Percentiles rank a stretch among this genome's conserved stretches.
These are phyloP conservation scores for Ganoderma meredithae DNA, from an alignment of 1,284 basidiomycete genomes.

Conservation along the genomic window DNA sequence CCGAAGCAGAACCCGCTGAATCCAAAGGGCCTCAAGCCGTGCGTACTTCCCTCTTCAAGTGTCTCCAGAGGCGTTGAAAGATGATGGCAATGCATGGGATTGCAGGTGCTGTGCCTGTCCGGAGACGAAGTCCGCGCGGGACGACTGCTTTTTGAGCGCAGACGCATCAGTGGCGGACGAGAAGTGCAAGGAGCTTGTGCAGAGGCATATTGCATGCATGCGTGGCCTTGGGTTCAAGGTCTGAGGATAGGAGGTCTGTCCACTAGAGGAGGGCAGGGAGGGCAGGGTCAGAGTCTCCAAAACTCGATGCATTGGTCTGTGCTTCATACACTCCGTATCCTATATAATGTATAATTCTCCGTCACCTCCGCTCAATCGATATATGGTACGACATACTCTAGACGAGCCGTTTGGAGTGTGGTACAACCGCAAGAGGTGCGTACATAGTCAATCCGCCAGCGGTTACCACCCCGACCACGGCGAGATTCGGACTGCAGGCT, in stretches of 20 bases:
- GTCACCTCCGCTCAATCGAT: not conserved
- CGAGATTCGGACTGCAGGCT: too few relatives aligned
- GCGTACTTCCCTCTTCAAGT: constrained; percentile 43
- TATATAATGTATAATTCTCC: constrained; percentile 2
- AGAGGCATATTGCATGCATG: constrained; percentile 92
- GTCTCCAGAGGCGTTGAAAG: not conserved
- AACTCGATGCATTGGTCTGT: not conserved
- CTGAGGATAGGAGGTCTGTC: constrained; percentile 38
- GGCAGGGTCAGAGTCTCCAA: not conserved
- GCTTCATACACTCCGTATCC: constrained; percentile 4
- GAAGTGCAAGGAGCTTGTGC: constrained; percentile 84
- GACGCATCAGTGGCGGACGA: constrained; percentile 75
- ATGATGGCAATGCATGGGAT: not conserved
- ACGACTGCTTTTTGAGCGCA: constrained; percentile 91
- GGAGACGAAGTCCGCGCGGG: constrained; percentile 88
- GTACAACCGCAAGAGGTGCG: too few relatives aligned
- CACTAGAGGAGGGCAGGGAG: not conserved
- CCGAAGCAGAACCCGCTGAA: constrained; percentile 85
- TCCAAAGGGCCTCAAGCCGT: constrained; percentile 93
- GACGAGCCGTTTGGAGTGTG: too few relatives aligned
- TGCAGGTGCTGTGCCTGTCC: constrained; percentile 94
- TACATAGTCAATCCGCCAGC: too few relatives aligned
- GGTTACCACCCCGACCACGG: too few relatives aligned
- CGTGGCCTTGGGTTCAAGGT: constrained; percentile 86
- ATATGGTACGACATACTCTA: too few relatives aligned